These are phyloP conservation scores for Psilocybe subaeruginosa DNA, from an alignment of 768 basidiomycete genomes.

Conservation along the genomic window DNA sequence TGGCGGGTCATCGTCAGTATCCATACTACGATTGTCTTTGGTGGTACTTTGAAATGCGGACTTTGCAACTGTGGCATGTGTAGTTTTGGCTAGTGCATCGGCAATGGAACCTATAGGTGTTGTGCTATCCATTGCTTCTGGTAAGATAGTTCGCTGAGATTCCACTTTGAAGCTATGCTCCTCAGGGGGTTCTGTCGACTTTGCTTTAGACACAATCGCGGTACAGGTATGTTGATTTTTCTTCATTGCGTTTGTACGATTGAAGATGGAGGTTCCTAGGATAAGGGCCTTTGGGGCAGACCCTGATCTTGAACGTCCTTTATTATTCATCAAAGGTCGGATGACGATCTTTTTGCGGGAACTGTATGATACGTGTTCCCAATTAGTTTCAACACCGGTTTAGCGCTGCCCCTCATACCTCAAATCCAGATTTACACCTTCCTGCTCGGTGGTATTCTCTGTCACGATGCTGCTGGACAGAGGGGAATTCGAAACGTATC, in stretches of 20 bases:
- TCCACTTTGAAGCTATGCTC: not conserved
- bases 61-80: no score
- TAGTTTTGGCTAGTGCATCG: no score
- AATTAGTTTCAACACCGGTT: not conserved
- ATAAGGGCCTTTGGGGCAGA: not conserved
- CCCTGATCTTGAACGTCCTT: not conserved
- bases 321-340: not conserved
- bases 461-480: not conserved
- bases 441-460: not conserved
- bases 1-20: not conserved
- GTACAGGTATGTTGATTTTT: not conserved
- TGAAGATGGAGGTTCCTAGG: conserved; percentile 7
- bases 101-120: no score
- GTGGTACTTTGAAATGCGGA: not conserved
- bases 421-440: conserved; percentile 11
- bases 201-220: not conserved
- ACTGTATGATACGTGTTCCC: not conserved
- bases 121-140: no score
- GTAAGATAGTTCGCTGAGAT: not conserved
- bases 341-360: conserved; percentile 17
- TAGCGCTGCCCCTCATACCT: not conserved
- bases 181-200: not conserved
- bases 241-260: not conserved
- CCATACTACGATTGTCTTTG: not conserved
- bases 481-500: conserved; percentile 1